Evolutionary conservation across 768 basidiomycete species (phyloP), one percentile per base, ranked within the genome.

Genomic region (Wakefieldia striispora): DNA sequence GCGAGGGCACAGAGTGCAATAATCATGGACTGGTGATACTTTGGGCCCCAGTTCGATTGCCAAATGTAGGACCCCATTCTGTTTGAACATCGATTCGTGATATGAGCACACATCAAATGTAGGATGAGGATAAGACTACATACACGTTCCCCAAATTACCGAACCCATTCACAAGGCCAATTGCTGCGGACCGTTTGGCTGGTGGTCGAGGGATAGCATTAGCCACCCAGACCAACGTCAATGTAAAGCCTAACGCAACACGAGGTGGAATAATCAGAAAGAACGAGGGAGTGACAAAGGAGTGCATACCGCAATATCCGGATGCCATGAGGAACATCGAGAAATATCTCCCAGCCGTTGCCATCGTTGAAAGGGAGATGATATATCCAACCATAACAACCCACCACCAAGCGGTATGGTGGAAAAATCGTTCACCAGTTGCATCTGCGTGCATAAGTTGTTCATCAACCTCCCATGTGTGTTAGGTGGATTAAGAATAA

Each of bases 371-470:
- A 17, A 84, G 60, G 2, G 75, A 76, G 50, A 86, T 82, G 53
- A 85, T 78, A 55, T 78, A 85, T 1, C 80, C 84, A 3, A 82
- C 35, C 2, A 85, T 80, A 40, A 76, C 75, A 3, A 70, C 77
- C 81, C 82, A 83, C 81, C 80, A 83, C 68, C 75, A 77, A 2
- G 61, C 69, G 3, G 70, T 64, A 43, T 78, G 70, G 60, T 86
- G 84, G 72, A 82, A 81, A 67, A 79, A 85, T 6, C 82, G 75
- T 64, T 85, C 84, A 0, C 83, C 83, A 4, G 80, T 80, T 48
- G 67, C 69, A 53, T 84, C 83, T 78, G 31, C 17, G 23, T 40
- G 2, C 21, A 45, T 11, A 20, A 6, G 11, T 10, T 13, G 2
- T 17, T 31, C 0, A 10, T 10, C 40, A 33, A 33, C n/a, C 21